A percentile compares a stretch with the other conserved stretches of the same genome.
Evolutionary conservation across 2,329 filamentous ascomycete genomes (phyloP).

Genomic region (Sclerotinia sclerotiorum): DNA sequence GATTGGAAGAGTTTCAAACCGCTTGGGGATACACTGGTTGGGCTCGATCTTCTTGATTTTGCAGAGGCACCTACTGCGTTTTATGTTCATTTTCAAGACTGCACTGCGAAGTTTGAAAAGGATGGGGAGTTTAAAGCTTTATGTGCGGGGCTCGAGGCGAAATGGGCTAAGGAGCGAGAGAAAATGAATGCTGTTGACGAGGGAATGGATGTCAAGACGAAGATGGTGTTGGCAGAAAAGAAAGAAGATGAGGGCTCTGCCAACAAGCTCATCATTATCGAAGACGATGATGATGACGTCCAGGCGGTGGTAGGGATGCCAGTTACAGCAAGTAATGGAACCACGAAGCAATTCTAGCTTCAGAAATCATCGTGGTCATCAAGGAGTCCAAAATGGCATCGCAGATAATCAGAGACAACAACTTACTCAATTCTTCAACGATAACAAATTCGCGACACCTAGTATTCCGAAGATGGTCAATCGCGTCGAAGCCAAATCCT

Average conservation of each 20-base stretch:
- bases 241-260: neutral
- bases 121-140: conserved; percentile 36
- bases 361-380: neutral
- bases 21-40: conserved; percentile 52
- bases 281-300: neutral
- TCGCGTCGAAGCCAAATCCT: neutral
- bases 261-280: neutral
- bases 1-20: conserved; percentile 52
- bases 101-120: conserved; percentile 43
- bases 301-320: neutral
- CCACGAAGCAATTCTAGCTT: neutral
- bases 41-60: conserved; percentile 53
- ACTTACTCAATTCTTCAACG: neutral
- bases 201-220: neutral
- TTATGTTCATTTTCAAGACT: conserved; percentile 52
- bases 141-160: conserved; percentile 37
- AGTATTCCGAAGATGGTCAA: no score
- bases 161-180: conserved; percentile 34
- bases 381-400: neutral
- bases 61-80: conserved; percentile 46
- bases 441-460: neutral
- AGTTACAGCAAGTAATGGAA: neutral
- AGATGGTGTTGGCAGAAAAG: neutral
- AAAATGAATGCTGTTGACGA: conserved; percentile 13
- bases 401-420: neutral